Base-by-base conservation (phyloP, 192 early-diverging fungal genomes). In the Linnemannia zychae region DNA sequence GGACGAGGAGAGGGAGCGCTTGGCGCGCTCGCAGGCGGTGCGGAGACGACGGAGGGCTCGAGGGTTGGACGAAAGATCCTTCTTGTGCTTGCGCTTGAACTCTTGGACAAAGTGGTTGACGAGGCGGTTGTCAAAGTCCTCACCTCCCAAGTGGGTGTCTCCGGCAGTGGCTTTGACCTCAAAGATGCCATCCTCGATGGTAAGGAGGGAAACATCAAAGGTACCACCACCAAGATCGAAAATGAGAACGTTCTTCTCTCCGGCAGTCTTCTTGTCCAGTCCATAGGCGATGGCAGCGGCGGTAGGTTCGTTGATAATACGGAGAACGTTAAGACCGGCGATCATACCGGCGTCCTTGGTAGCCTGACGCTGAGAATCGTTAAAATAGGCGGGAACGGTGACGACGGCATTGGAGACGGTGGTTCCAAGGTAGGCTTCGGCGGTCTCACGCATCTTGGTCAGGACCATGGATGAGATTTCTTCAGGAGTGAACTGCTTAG, bases 41-140 rank as follows among this genome's bases (percentile, higher is more conserved):
- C 97, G 94, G 89, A 99, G 96, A 94, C 97, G 97, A 89, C 98
- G 96, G 78, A 99, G 90, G 53, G 98, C 93, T 89, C 97, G 96
- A 52, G 96, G 92, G 89, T 99, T 97, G 80, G 78, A 73, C 46
- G 95, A 89, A 71, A 98, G 90, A 91, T 99, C 97, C 94, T 93
- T 97, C 96, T 98, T 98, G 95, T 92, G 92, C 94, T 99, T 98
- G 92, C 97, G 96, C 94, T 99, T 99, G 95, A 98, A 98, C 91
- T 98, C 96, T 80, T 95, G 92, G 72, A 88, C 88, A 78, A 99
- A 99, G 95, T 97, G 96, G 88, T 95, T 94, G 86, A 99, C 97
- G 40, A 99, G 91, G 87, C 97, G 94, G 95, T 99, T 98, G 92
- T 99, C 98, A 89, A 99, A 99, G 92, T 99, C 98, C 91, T 98